Base-by-base conservation (phyloP, 1,284 basidiomycete genomes). In the Trametes hirsuta region DNA sequence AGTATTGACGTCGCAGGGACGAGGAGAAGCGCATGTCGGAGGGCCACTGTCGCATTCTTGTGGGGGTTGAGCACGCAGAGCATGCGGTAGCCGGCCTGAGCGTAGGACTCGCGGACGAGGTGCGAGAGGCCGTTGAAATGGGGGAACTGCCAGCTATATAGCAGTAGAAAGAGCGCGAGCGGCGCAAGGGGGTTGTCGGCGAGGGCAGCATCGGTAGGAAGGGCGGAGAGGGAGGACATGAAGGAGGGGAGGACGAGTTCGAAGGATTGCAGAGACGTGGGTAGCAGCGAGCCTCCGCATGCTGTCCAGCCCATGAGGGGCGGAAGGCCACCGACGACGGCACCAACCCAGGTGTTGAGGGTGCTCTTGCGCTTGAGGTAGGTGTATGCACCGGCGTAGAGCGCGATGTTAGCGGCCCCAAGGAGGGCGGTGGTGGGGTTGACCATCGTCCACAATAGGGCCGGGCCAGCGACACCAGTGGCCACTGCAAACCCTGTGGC, bases 241-340 rank as follows among this genome's bases (percentile, higher is more conserved):
- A 78, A 79, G 10, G 76, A 71, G 1, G 90, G 90, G 49, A 86
- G 80, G 72, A 85, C 86, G 37, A 84, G 66, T 34, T 82, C 74
- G 53, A 88, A 63, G 0, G 88, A 85, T 66, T 88, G 79, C 30
- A 80, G 75, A 0, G 83, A 66, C 9, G 85, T 81, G 0, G 92
- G 91, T 67, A 91, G 78, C 21, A 98, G 75, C 9, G 85, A 81
- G 14, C 93, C 94, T 0, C 95, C 96, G 61, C 92, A 94, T 0
- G 97, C 97, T 3, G 95, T 91, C 96, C 97, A 99, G 53, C 97
- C 97, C 93, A 99, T 99, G 52, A 99, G 78, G 2, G 97, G 96
- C 2, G 97, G 97, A 11, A 98, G 81, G 0, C 83, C 96, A 36
- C 97, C 97, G 1, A 99, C 96, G 44, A 98, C 80, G 0, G 94